Conservation (phyloP, 2,329 filamentous ascomycete genomes). For the Hypoxylon sp. region DNA sequence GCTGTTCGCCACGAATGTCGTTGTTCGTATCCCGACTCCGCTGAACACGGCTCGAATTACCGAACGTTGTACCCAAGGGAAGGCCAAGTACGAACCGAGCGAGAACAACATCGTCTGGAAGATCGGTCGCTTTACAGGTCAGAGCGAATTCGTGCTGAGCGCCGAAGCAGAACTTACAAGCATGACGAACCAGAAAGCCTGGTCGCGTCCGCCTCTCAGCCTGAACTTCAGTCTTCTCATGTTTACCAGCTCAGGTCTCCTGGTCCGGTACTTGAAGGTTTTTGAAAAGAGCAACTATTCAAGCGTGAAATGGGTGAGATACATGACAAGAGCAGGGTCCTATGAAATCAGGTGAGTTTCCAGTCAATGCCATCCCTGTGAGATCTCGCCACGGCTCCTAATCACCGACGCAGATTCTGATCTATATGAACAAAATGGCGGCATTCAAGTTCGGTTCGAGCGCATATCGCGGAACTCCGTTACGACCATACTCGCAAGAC, state of each 20-base stretch:
- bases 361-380: not conserved
- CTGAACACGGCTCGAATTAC: constrained; percentile 96
- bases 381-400: constrained; percentile 9
- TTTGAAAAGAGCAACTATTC: constrained; percentile 99
- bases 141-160: constrained; percentile 94
- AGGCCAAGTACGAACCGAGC: constrained; percentile 97
- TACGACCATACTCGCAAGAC: constrained; percentile 1
- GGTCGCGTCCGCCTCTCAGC: constrained; percentile 93
- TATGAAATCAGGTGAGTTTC: constrained; percentile 88
- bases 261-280: constrained; percentile 96
- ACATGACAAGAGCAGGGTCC: constrained; percentile 97
- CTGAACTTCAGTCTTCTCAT: constrained; percentile 95
- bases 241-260: constrained; percentile 94
- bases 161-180: constrained; percentile 93
- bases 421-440: not conserved
- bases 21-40: constrained; percentile 94
- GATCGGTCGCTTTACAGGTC: constrained; percentile 98
- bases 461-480: not conserved
- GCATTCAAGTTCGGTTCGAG: constrained; percentile 8
- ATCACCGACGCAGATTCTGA: constrained; percentile 40
- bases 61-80: constrained; percentile 93
- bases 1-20: constrained; percentile 96
- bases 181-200: constrained; percentile 98
- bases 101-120: constrained; percentile 99
- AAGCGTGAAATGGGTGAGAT: constrained; percentile 98